phyloP scores from a whole-genome alignment of 805 yeast genomes.

The Zygoascus tannicola region DNA sequence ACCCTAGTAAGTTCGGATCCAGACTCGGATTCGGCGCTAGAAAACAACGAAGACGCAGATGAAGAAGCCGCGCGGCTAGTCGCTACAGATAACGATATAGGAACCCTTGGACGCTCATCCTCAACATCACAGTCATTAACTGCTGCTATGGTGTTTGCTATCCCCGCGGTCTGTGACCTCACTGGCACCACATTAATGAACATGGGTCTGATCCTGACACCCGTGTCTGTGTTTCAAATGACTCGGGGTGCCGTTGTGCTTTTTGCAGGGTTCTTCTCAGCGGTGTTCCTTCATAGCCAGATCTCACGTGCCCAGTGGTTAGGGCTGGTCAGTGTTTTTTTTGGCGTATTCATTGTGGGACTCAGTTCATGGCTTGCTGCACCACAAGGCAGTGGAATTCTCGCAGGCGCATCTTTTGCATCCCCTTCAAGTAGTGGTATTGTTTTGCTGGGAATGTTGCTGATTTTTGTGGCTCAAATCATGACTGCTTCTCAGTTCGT shows the following conservation, averaged over 20 bases:
- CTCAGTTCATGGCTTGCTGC: conserved; percentile 40
- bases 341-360: conserved; percentile 68
- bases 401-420: not conserved
- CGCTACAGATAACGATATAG: not conserved
- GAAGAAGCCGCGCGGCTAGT: not conserved
- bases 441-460: conserved; percentile 42
- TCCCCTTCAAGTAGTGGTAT: not conserved
- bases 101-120: too few species aligned
- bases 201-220: conserved; percentile 62
- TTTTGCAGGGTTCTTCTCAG: conserved; percentile 65
- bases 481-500: conserved; percentile 72
- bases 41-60: not conserved
- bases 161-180: conserved; percentile 66
- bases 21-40: too few species aligned
- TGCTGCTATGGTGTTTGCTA: conserved; percentile 32
- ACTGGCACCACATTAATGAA: conserved; percentile 68
- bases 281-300: conserved; percentile 45
- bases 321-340: conserved; percentile 50
- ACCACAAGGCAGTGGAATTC: not conserved
- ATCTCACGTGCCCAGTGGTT: conserved; percentile 61
- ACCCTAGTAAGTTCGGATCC: not conserved
- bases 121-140: too few species aligned
- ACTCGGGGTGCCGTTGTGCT: conserved; percentile 70
- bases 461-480: conserved; percentile 54
- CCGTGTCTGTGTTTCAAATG: conserved; percentile 79